These are phyloP conservation scores for Bryopsis sp. DNA, from an alignment of 139 green algal species.

Conservation along the genomic window DNA sequence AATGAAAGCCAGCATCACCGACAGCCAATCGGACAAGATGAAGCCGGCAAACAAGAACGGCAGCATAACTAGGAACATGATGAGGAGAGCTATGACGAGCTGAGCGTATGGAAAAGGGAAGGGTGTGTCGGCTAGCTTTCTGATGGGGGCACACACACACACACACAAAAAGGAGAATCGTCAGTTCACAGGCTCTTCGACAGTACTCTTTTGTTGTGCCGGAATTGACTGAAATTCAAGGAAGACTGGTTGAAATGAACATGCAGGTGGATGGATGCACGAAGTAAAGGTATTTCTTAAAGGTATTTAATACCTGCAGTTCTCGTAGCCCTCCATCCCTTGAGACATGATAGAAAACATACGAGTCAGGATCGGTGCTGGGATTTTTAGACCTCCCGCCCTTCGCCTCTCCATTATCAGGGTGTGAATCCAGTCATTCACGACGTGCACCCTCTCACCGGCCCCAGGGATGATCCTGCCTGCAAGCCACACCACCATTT, in stretches of 20 bases:
- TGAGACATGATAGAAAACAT: conserved; percentile 17
- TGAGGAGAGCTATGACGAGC: conserved; percentile 39
- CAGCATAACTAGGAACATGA: conserved; percentile 28
- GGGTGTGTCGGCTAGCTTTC: conserved; percentile 45
- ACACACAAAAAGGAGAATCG: no score
- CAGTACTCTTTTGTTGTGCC: no score
- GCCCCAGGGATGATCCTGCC: no score
- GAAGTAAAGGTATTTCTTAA: no score
- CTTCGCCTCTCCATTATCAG: not conserved
- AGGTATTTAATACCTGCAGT: no score
- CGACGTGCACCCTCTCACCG: not conserved
- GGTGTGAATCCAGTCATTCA: conserved; percentile 1
- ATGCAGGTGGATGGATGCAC: no score
- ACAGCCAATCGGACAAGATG: conserved; percentile 24
- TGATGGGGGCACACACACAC: no score
- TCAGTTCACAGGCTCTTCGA: no score
- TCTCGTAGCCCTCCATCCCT: conserved; percentile 18
- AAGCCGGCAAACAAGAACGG: conserved; percentile 29
- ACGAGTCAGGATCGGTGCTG: conserved; percentile 17
- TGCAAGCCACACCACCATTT: no score
- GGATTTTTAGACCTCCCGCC: conserved; percentile 13
- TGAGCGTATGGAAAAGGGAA: conserved; percentile 61
- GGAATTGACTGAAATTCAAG: no score
- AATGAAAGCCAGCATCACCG: conserved; percentile 23
- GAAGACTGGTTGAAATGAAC: no score